Evolutionary conservation across 495 filamentous ascomycete genomes (phyloP), one percentile per base, ranked within the genome.

Genomic region (Apiosordaria backusii): DNA sequence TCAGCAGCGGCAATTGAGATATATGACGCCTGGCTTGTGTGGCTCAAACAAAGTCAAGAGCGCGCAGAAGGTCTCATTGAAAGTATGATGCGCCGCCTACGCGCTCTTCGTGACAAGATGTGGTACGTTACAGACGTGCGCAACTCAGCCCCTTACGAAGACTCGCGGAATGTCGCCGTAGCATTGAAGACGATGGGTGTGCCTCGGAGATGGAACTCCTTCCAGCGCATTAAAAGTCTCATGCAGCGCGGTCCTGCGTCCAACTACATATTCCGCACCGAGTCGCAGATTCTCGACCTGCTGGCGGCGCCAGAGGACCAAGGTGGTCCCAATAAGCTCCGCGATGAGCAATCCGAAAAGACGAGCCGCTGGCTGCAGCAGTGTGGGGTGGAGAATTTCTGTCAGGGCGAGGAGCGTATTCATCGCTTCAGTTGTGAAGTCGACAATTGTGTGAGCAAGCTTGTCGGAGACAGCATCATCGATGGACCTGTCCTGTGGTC

Each of bases 61-160:
- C 83, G 88, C 6, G 87, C 88, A 60, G 88, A 90, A 74, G 79
- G 81, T 15, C 79, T 82, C 1, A 86, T 89, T 64, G 87, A 90
- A 57, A 79, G 81, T 22, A 88, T 90, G 87, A 89, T 90, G 81
- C 81, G 80, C 63, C 84, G 84, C 16, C 76, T 89, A 18, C 87
- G 88, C 62, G 85, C 87, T 23, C 79, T 94, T 21, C 85, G 95
- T 53, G 90, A 96, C 76, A 98, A 98, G 82, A 97, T 97, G 92
- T 99, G 95, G 95, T 99, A 97, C 75, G 91, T 95, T 69, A 96
- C 93, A 5, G 95, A 98, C 76, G 95, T 98, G 54, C 89, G 90
- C 63, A 94, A 97, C 71, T 97, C 94, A 19, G 91, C 87, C 53
- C 84, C 87, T 2, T 99, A 97, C 71, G 94, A 96, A 65, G 90